Percentiles rank a stretch among this genome's conserved stretches.
These are phyloP conservation scores for Ottelia alismoides DNA, from an alignment of 106 monocot genomes.

Conservation along the genomic window DNA sequence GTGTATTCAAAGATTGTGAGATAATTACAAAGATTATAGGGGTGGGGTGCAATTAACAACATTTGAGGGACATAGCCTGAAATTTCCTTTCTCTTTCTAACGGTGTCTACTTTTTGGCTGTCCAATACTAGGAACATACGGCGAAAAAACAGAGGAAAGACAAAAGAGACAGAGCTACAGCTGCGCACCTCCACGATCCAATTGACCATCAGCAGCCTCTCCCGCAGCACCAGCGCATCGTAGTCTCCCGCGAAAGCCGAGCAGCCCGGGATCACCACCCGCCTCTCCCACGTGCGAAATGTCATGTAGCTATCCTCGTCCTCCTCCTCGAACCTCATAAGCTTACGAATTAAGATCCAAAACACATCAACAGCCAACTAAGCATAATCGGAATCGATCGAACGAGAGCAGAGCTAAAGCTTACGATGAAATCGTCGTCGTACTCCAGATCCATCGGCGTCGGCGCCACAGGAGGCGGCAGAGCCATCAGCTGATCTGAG, in stretches of 20 bases:
- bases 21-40: no score
- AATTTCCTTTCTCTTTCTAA: no score
- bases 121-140: no score
- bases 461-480: background rate
- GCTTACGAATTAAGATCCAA: constrained; percentile 9
- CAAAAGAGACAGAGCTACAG: no score
- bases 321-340: constrained; percentile 39
- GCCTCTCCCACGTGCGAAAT: constrained; percentile 55
- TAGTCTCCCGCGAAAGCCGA: constrained; percentile 9
- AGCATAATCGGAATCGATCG: background rate
- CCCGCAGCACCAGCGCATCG: constrained; percentile 39
- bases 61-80: no score
- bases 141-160: no score
- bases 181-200: constrained; percentile 69
- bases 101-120: no score
- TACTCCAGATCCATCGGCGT: constrained; percentile 14
- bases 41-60: no score
- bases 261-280: constrained; percentile 22
- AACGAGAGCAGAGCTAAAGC: no score
- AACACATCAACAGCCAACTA: background rate
- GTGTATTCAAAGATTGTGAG: no score
- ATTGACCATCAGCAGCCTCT: constrained; percentile 62
- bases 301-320: constrained; percentile 72
- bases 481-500: constrained; percentile 15
- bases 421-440: constrained; percentile 34